Evolutionary conservation across 169 alveolate genomes (phyloP), one percentile per base, ranked within the genome.

Genomic region (Plasmodium coatneyi): DNA sequence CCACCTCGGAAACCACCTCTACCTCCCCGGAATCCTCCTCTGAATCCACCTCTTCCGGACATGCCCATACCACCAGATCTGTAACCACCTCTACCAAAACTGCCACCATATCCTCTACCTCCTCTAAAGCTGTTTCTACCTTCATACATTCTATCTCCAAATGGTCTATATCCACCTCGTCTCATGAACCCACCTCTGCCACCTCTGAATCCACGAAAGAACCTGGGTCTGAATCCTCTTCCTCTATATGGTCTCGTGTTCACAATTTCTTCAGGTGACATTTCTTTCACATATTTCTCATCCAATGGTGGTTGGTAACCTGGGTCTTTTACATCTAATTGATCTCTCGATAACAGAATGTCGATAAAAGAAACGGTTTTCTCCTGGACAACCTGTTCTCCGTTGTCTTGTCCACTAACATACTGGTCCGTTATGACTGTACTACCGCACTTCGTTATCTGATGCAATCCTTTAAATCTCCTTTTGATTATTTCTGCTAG

Each of bases 401-500:
- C 84, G 14, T 97, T 97, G 91, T 96, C 98, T 84, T 97, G 98
- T 5, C 96, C 90, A 36, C 98, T 97, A 71, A 95, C 98, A 71
- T 92, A 96, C 22, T 92, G 96, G 84, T 97, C 97, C 19, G 96
- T 92, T 52, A 96, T 93, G 16, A 94, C 95, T 1, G 96, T 87
- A 41, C 97, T 92, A 3, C 96, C 96, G 80, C 97, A 95, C 54
- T 56, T 95, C 39, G 97, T 97, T 60, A 94, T 90, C 84, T 97
- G 98, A 81, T 97, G 98, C 78, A 98, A 96, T 16, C 98, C 99
- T 92, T 92, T 92, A 87, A 95, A 95, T 74, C 97, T 83, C 71
- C 98, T 93, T 95, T 97, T 97, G 66, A 97, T 86, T 9, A 97
- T 96, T 91, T 98, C 99, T 16, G 98, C 98, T 70, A 98, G 84